Conservation (phyloP, 2,329 filamentous ascomycete genomes). For the Calonectria henricotiae region DNA sequence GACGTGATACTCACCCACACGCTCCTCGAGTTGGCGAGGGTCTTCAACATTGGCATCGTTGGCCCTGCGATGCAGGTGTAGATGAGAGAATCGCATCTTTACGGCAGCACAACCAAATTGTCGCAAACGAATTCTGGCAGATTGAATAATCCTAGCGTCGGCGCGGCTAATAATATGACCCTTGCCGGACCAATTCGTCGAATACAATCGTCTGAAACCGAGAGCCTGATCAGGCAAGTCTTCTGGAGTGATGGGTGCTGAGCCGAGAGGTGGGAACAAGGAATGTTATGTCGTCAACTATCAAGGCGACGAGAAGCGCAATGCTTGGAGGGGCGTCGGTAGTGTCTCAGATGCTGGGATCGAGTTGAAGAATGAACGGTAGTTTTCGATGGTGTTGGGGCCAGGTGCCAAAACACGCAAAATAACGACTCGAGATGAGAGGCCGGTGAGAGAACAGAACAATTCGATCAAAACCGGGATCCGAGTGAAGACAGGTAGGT, state of each 20-base stretch:
- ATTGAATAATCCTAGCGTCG: slow-evolving; percentile 13
- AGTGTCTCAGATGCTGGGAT: slow-evolving; percentile 50
- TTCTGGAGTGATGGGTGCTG: slow-evolving; percentile 53
- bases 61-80: slow-evolving; percentile 52
- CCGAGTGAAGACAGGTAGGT: slow-evolving; percentile 1
- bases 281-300: slow-evolving; percentile 49
- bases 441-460: slow-evolving; percentile 27
- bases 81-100: slow-evolving; percentile 55
- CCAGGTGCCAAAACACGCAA: slow-evolving; percentile 49
- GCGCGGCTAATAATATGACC: neutral
- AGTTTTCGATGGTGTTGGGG: slow-evolving; percentile 47
- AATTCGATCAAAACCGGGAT: slow-evolving; percentile 34
- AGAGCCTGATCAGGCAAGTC: slow-evolving; percentile 41
- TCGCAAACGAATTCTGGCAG: neutral
- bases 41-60: slow-evolving; percentile 42
- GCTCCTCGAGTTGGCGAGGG: slow-evolving; percentile 7
- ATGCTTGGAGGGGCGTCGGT: slow-evolving; percentile 43
- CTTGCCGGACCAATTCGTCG: slow-evolving; percentile 40
- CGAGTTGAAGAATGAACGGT: slow-evolving; percentile 22
- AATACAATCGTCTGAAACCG: slow-evolving; percentile 36
- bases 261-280: slow-evolving; percentile 50
- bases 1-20: slow-evolving; percentile 27
- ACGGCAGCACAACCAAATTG: neutral
- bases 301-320: slow-evolving; percentile 45
- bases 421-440: slow-evolving; percentile 2